These are phyloP conservation scores for Penicillium malachiteum DNA, from an alignment of 495 filamentous ascomycete species.

Conservation along the genomic window DNA sequence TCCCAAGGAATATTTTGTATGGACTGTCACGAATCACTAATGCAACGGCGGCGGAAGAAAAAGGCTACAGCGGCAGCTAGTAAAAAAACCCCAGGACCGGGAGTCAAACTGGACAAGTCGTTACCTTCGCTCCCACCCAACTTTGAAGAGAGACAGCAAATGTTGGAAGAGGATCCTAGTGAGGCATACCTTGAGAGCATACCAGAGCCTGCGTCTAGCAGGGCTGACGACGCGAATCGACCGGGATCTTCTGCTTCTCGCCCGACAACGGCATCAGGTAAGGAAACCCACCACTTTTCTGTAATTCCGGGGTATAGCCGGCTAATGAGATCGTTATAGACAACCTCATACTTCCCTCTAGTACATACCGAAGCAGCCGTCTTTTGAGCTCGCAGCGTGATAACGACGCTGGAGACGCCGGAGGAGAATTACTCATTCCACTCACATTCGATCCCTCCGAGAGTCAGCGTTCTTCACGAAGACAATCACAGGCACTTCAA, in stretches of 20 bases:
- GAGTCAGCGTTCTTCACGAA: constrained; percentile 52
- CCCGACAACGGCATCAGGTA: constrained; percentile 21
- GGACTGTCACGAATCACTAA: constrained; percentile 98
- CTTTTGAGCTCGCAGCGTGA: constrained; percentile 61
- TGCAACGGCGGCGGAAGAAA: constrained; percentile 92
- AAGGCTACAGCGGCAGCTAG: constrained; percentile 58
- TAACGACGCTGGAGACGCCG: constrained; percentile 58
- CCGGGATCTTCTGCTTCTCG: constrained; percentile 11
- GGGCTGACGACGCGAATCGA: constrained; percentile 18
- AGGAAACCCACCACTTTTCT: background rate
- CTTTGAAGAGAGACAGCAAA: constrained; percentile 56
- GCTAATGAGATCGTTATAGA: constrained; percentile 28
- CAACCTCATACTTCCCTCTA: constrained; percentile 67
- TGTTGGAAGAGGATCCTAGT: constrained; percentile 62
- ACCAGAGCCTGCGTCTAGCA: constrained; percentile 50
- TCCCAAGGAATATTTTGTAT: constrained; percentile 99
- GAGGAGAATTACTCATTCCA: constrained; percentile 85
- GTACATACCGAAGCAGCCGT: constrained; percentile 74
- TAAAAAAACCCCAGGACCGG: constrained; percentile 52
- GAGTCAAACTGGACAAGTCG: constrained; percentile 84
- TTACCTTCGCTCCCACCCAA: constrained; percentile 86
- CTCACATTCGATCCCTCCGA: constrained; percentile 85
- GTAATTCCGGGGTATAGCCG: background rate
- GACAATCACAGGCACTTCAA: constrained; percentile 25
- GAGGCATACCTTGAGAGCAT: constrained; percentile 63